Base-by-base conservation (phyloP, 345 rosid genomes). In the Corchorus olitorius region DNA sequence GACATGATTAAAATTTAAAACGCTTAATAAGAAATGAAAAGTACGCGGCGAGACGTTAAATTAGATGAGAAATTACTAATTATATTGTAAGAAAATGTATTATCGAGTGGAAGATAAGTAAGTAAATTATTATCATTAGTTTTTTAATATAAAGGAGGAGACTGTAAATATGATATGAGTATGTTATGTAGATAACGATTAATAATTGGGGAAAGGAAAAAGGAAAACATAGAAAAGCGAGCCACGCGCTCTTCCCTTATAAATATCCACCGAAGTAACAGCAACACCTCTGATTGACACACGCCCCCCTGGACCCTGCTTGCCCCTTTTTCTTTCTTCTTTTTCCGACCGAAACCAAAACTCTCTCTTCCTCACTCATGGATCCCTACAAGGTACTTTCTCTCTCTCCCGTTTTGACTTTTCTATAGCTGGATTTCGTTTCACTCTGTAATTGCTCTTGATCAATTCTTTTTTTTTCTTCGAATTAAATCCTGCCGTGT, bases 351-450 rank as follows among this genome's bases (percentile, higher is more conserved):
- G 5, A 39, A 39, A 39, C 37, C 34, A 15, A 7, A 8, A 48
- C n/a, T 48, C 2, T 61, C 65, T 34, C 19, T 66, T 59, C 33
- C 19, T 33, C 19, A 17, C 27, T 70, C 19, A 83, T 83, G 86
- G 86, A 84, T 84, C 86, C 86, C 39, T 75, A 75, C 72, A 65
- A 75, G 72, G 78, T 65, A n/a, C 50, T 50, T 12, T 50, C 8
- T 6, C 6, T 39, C 43, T 39, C 43, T n/a, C 46, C 2, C 13
- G 41, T 62, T 27, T 27, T 27, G 27, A 27, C 27, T 48, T 33
- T 61, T 34, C 59, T 65, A 4, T 59, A 33, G 55, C 39, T 45
- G 13, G 48, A 33, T 61, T 74, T 34, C 11, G 27, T 62, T 35
- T 5, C 45, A n/a, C 16, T 74, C 8, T 45, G 19, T 17, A 4